Evolutionary conservation across 495 filamentous ascomycete species (phyloP).

Genomic region (Lasiosphaeriaceae sp.): DNA sequence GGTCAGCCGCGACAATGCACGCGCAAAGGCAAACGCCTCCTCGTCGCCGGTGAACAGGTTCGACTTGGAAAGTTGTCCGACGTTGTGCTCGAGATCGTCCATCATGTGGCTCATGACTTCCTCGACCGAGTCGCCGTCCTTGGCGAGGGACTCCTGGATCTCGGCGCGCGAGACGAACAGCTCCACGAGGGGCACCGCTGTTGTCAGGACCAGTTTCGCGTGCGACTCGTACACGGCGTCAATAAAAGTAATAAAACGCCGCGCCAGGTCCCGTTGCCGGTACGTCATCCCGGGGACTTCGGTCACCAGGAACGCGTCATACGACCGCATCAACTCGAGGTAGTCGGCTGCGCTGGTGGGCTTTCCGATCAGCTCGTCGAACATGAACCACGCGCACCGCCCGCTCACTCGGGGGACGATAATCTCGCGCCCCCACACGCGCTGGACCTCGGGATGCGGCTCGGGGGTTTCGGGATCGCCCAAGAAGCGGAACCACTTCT

Average conservation of each 20-base stretch:
- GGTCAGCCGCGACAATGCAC: constrained; percentile 75
- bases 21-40: constrained; percentile 92
- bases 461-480: constrained; percentile 76
- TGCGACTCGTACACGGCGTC: constrained; percentile 85
- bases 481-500: constrained; percentile 93
- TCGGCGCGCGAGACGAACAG: constrained; percentile 87
- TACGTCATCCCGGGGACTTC: constrained; percentile 90
- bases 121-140: constrained; percentile 54
- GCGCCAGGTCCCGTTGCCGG: constrained; percentile 78
- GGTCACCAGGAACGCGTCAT: constrained; percentile 87
- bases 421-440: constrained; percentile 93
- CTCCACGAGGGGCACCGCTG: constrained; percentile 74
- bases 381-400: constrained; percentile 81
- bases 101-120: constrained; percentile 86
- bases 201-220: constrained; percentile 93
- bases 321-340: constrained; percentile 84
- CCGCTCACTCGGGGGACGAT: constrained; percentile 84
- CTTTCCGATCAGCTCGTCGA: constrained; percentile 80
- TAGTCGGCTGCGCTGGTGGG: constrained; percentile 94
- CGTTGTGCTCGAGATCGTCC: constrained; percentile 88
- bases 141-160: constrained; percentile 51
- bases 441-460: constrained; percentile 70
- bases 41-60: constrained; percentile 92
- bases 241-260: constrained; percentile 95
- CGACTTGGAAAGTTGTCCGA: constrained; percentile 77